Evolutionary conservation across 805 yeast genomes (phyloP).

Genomic region (Grigorovia humatica): DNA sequence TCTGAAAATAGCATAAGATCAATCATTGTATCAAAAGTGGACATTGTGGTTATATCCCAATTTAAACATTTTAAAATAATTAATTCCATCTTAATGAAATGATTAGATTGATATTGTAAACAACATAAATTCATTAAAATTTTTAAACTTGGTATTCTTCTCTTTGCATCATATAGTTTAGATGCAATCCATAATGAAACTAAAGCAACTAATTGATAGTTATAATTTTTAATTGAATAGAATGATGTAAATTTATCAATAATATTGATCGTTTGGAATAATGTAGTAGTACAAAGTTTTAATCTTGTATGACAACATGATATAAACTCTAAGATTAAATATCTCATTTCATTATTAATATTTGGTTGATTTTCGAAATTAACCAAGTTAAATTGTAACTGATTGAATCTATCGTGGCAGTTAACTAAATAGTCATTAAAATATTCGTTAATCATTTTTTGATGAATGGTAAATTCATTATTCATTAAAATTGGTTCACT

Average conservation of each 20-base stretch:
- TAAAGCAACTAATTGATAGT: constrained; percentile 77
- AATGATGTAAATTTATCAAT: constrained; percentile 81
- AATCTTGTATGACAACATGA: constrained; percentile 58
- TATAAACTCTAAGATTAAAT: constrained; percentile 69
- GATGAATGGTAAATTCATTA: constrained; percentile 41
- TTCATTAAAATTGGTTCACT: constrained; percentile 28
- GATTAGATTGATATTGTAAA: constrained; percentile 41
- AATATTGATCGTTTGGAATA: constrained; percentile 56
- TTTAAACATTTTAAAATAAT: constrained; percentile 50
- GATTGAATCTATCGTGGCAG: not conserved
- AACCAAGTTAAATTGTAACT: constrained; percentile 10
- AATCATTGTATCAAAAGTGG: constrained; percentile 50
- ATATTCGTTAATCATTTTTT: constrained; percentile 35
- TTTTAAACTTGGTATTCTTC: constrained; percentile 46
- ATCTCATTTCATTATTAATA: constrained; percentile 47
- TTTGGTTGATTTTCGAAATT: constrained; percentile 31
- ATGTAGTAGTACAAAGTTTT: constrained; percentile 52
- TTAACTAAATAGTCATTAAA: constrained; percentile 32
- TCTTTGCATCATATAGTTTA: constrained; percentile 60
- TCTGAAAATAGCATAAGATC: constrained; percentile 37
- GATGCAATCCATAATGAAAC: constrained; percentile 89
- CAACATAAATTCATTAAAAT: constrained; percentile 47
- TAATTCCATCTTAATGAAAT: constrained; percentile 57
- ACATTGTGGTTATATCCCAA: constrained; percentile 43
- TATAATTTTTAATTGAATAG: constrained; percentile 68